A percentile compares a stretch with the other conserved stretches of the same genome.
phyloP scores from a whole-genome alignment of 306 rosid genomes.

The Cucurbita maxima region DNA sequence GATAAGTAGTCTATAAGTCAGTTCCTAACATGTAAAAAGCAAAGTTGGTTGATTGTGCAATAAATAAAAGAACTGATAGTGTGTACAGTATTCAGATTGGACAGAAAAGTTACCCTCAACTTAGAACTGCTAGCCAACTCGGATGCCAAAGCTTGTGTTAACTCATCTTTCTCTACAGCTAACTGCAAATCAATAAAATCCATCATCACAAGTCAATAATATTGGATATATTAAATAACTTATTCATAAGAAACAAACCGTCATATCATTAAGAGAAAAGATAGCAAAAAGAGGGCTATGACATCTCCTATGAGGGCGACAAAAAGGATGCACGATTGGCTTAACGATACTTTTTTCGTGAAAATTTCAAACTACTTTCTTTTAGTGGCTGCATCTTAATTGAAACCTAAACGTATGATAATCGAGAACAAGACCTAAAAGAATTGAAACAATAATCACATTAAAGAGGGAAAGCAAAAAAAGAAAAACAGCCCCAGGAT shows the following conservation, averaged over 20 bases:
- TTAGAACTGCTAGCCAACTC: slow-evolving; percentile 67
- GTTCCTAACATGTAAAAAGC: neutral
- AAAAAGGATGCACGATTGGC: neutral
- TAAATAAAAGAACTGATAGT: neutral
- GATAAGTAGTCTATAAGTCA: neutral
- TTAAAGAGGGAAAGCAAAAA: neutral
- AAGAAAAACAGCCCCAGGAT: neutral
- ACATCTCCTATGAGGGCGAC: neutral
- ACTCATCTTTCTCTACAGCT: slow-evolving; percentile 80
- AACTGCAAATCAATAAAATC: slow-evolving; percentile 33
- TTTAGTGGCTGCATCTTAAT: neutral
- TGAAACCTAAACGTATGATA: neutral
- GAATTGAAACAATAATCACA: neutral
- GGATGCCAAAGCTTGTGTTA: slow-evolving; percentile 52
- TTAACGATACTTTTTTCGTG: neutral
- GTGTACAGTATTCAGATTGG: neutral
- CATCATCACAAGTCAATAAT: neutral
- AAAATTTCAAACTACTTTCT: neutral
- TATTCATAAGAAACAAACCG: neutral
- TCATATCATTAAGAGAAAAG: neutral
- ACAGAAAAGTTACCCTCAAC: slow-evolving; percentile 47
- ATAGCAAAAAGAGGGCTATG: neutral
- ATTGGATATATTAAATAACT: neutral
- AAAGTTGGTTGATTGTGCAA: neutral
- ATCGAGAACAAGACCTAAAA: neutral